These are phyloP conservation scores for Coprinopsis marcescibilis DNA, from an alignment of 768 basidiomycete species.

Conservation along the genomic window DNA sequence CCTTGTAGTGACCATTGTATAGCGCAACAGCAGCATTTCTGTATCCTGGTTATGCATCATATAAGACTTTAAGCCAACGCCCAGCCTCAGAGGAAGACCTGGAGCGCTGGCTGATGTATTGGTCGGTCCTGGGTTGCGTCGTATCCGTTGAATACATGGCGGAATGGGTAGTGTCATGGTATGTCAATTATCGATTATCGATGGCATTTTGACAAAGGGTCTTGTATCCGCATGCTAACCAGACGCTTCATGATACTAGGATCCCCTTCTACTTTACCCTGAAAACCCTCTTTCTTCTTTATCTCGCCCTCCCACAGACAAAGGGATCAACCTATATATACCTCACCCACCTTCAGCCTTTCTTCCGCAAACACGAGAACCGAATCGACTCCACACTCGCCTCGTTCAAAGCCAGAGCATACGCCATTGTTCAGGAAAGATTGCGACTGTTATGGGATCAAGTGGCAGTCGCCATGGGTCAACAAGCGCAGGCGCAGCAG, in stretches of 20 bases:
- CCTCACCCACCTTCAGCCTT: constrained; percentile 69
- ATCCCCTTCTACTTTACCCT: constrained; percentile 83
- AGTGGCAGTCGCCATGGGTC: constrained; percentile 43
- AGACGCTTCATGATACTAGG: too few species aligned
- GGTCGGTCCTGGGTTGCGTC: constrained; percentile 84
- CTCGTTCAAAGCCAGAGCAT: constrained; percentile 51
- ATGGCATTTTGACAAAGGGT: background rate
- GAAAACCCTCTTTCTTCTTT: constrained; percentile 82
- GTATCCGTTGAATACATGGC: constrained; percentile 77
- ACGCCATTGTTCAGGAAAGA: constrained; percentile 60
- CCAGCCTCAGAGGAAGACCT: constrained; percentile 80
- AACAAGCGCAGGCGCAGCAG: constrained; percentile 27
- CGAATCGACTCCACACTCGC: constrained; percentile 82
- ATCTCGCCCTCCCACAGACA: constrained; percentile 86
- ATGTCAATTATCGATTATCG: constrained; percentile 21
- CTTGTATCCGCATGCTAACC: too few species aligned
- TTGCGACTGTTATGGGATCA: constrained; percentile 63
- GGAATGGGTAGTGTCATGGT: constrained; percentile 89
- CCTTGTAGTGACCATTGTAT: background rate
- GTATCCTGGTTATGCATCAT: constrained; percentile 95
- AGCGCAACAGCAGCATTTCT: constrained; percentile 77
- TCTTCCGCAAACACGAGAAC: constrained; percentile 74
- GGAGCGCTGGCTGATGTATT: constrained; percentile 97
- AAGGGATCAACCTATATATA: constrained; percentile 87
- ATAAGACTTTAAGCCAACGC: constrained; percentile 86